Base-by-base conservation (phyloP, 176 grass and related monocot genomes). In the Carex scoparia region DNA sequence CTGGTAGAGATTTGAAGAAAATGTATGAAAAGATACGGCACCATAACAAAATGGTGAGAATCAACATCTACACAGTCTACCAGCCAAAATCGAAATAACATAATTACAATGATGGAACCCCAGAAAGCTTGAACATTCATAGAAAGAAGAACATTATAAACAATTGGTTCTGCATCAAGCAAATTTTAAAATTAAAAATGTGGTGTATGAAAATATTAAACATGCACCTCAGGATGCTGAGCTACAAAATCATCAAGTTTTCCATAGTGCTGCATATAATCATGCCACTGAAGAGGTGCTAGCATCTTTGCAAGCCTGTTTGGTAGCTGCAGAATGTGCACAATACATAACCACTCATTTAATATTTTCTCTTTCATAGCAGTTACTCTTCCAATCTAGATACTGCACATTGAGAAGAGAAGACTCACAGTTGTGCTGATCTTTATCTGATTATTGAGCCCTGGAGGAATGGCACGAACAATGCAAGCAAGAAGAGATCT, bases 291-390 rank as follows among this genome's bases (percentile, higher is more conserved):
- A 85, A 99, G 96, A 89, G 96, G 96, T 70, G 93, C 90, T 85
- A 99, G 84, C 90, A 99, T 91, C 93, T 95, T 99, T 1, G 85
- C 93, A 85, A 99, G 96, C 90, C 96, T 94, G 87, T 95, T 99
- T 82, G 93, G 93, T 42, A 99, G 84, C 96, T 99, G 91, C 66
- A 80, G 8, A 11, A 49, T 48, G 81, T 1, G 73, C 8, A 33
- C 15, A 79, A 76, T 62, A 76, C 38, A 51, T 86, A 48, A 63
- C 65, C 4, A 38, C 35, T 10, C 15, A 35, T 14, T 28, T 13
- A 66, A 46, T 46, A 46, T 46, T 42, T 42, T 46, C 7, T 46
- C 44, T 66, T 14, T 28, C 11, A 66, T 66, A 66, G 30, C 64
- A 66, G 28, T 65, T 65, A 23, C 70, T 27, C 68, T 72, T 76